Base-by-base conservation (phyloP, 495 filamentous ascomycete species). In the Corynascus novoguineensis region DNA sequence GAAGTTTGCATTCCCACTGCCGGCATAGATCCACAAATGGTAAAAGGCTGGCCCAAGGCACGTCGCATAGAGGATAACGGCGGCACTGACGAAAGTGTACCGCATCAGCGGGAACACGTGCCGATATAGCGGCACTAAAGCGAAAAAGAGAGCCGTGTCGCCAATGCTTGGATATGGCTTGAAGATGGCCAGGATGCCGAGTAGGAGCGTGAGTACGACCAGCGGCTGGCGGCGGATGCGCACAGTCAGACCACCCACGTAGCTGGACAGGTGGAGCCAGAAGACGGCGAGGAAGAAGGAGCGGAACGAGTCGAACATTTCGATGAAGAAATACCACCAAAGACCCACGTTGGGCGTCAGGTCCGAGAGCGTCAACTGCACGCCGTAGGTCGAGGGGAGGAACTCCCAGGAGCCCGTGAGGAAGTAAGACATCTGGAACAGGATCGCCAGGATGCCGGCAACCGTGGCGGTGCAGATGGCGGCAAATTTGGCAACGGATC, bases 301-400 rank as follows among this genome's bases (percentile, higher is more conserved):
- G 22, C 93, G 84, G 79, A 98, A 98, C 5, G 90, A 92, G 71
- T 98, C 93, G 68, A 98, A 98, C 83, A 98, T 98, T 73, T 98
- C 93, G 63, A 92, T 95, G 74, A 98, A 97, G 72, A 97, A 98
- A 74, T 98, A 98, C 93, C 93, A 98, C 93, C 93, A 98, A 0
- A 98, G 79, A 2, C 93, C 93, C 37, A 95, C 85, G 60, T 97
- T 98, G 22, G 93, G 93, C 0, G 92, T 92, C 41, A 98, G 76
- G 72, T 97, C 95, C 1, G 91, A 91, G 4, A 98, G 83, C 4
- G 93, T 82, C 14, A 98, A 78, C 62, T 92, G 90, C 25, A 95
- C 87, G 53, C 92, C 90, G 67, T 98, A 98, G 1, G 92, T 96
- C 11, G 90, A 88, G 3, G 80, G 74, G 6, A 97, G 71, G 66